phyloP scores from a whole-genome alignment of 1,284 basidiomycete species.

The Austroboletus novae-zelandiae region DNA sequence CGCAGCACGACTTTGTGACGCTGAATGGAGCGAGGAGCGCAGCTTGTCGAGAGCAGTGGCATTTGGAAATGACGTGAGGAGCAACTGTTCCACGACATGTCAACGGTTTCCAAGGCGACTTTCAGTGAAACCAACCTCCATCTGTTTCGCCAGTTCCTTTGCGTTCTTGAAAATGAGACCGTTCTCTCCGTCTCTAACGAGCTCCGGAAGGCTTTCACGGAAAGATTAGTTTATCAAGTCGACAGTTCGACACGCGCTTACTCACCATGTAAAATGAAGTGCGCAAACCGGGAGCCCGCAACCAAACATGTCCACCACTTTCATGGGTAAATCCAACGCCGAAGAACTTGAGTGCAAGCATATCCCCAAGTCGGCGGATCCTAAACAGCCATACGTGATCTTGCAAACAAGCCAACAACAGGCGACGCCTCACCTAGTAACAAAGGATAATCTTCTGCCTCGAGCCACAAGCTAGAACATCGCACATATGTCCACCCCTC shows the following conservation, averaged over 20 bases:
- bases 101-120: neutral
- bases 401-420: constrained; percentile 9
- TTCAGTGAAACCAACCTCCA: constrained; percentile 52
- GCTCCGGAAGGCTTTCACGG: constrained; percentile 70
- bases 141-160: constrained; percentile 65
- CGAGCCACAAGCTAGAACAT: constrained; percentile 85
- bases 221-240: constrained; percentile 3
- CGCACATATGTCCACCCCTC: constrained; percentile 77
- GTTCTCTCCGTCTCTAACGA: constrained; percentile 82
- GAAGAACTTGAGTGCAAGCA: constrained; percentile 91
- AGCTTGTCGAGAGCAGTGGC: constrained; percentile 50
- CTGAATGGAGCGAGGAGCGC: constrained; percentile 34
- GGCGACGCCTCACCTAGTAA: constrained; percentile 58
- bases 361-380: constrained; percentile 90
- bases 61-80: constrained; percentile 63
- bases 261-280: constrained; percentile 81
- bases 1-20: constrained; percentile 11
- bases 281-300: constrained; percentile 94
- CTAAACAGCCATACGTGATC: constrained; percentile 37
- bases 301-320: constrained; percentile 99
- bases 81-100: constrained; percentile 36
- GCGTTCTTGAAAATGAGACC: constrained; percentile 78
- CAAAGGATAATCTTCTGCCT: constrained; percentile 83
- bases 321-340: constrained; percentile 95
- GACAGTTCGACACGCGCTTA: neutral